These are phyloP conservation scores for Scheffersomyces lignicola DNA, from an alignment of 1,139 yeast species.

Conservation along the genomic window DNA sequence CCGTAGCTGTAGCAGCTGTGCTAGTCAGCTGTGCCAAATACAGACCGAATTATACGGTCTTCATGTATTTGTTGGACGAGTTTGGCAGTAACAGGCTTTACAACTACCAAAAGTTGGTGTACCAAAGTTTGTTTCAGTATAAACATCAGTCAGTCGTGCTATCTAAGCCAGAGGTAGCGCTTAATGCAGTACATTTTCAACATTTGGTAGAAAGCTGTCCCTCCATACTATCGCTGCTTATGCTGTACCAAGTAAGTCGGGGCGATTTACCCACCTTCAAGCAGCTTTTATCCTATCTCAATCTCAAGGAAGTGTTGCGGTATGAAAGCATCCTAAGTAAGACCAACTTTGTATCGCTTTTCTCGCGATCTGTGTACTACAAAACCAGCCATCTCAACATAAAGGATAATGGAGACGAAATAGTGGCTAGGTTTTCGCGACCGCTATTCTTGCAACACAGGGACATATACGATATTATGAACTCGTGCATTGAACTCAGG, in stretches of 20 bases:
- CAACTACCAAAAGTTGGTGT: slow-evolving; percentile 30
- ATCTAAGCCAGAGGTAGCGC: slow-evolving; percentile 8
- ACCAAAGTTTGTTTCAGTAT: slow-evolving; percentile 24
- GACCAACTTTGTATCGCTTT: slow-evolving; percentile 19
- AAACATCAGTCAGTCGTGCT: slow-evolving; percentile 21
- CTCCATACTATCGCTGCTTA: slow-evolving; percentile 23
- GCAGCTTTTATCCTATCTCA: slow-evolving; percentile 27
- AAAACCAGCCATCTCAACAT: slow-evolving; percentile 7
- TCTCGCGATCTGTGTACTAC: slow-evolving; percentile 32
- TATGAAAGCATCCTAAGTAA: slow-evolving; percentile 24
- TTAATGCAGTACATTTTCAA: slow-evolving; percentile 21
- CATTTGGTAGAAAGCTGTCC: slow-evolving; percentile 28
- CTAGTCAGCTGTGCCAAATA: slow-evolving; percentile 18
- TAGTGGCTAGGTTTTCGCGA: slow-evolving; percentile 14
- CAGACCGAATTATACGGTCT: slow-evolving; percentile 26
- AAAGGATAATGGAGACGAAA: neutral
- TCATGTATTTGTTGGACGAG: slow-evolving; percentile 25
- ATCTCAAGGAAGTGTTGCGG: slow-evolving; percentile 27
- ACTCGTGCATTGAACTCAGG: slow-evolving; percentile 28
- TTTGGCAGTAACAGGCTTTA: slow-evolving; percentile 21
- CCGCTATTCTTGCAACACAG: slow-evolving; percentile 1
- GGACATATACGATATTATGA: slow-evolving; percentile 29
- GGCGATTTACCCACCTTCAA: slow-evolving; percentile 21
- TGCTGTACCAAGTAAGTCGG: slow-evolving; percentile 25
- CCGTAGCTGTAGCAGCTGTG: slow-evolving; percentile 17